phyloP scores from a whole-genome alignment of 1,139 yeast species.

The Debaryomycetaceae sp. region DNA sequence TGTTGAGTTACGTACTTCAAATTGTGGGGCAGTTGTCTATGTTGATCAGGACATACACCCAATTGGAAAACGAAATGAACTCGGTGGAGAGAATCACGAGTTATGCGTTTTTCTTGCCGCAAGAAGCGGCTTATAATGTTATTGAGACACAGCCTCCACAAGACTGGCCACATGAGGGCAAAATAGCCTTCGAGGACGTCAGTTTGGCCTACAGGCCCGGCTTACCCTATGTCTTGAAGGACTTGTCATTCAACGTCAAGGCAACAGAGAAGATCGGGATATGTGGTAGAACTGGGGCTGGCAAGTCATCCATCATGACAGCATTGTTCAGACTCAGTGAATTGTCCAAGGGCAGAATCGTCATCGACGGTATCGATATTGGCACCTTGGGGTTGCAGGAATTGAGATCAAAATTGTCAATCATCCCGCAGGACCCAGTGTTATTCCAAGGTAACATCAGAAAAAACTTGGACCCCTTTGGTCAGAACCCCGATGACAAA shows the following conservation, averaged over 20 bases:
- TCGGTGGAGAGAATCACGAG: constrained; percentile 77
- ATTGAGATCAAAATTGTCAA: constrained; percentile 57
- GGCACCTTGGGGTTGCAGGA: constrained; percentile 51
- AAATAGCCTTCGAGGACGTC: constrained; percentile 53
- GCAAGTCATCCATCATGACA: constrained; percentile 65
- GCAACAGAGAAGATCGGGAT: constrained; percentile 66
- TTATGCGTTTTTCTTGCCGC: constrained; percentile 50
- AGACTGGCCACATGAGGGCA: constrained; percentile 42
- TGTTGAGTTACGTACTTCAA: constrained; percentile 55
- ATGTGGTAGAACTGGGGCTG: constrained; percentile 81
- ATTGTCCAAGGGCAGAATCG: constrained; percentile 45
- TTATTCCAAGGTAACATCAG: constrained; percentile 64
- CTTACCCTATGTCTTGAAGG: constrained; percentile 66
- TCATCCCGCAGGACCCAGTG: constrained; percentile 80
- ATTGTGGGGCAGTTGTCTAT: constrained; percentile 46
- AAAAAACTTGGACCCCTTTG: constrained; percentile 65
- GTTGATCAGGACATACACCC: constrained; percentile 53
- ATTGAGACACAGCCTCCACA: constrained; percentile 53
- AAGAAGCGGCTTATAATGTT: constrained; percentile 39
- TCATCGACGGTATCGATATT: constrained; percentile 60
- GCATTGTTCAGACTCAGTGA: constrained; percentile 63
- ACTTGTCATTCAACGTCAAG: constrained; percentile 41
- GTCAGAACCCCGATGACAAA: constrained; percentile 25
- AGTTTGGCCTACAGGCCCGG: constrained; percentile 70
- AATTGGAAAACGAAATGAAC: constrained; percentile 78